Conservation (phyloP, 345 rosid species). For the Camelina sativa region DNA sequence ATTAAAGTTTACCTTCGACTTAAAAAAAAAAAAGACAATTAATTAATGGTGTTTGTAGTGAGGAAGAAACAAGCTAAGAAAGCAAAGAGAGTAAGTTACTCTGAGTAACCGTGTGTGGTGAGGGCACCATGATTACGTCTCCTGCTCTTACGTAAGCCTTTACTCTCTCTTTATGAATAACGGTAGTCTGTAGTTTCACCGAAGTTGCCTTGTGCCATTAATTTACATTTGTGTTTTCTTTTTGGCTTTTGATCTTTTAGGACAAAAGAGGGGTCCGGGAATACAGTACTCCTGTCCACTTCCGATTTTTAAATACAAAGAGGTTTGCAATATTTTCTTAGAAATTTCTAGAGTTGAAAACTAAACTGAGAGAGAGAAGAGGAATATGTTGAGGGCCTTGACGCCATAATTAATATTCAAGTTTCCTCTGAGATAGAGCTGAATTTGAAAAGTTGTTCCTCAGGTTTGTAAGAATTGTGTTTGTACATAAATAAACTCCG, state of each 20-base stretch:
- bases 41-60: not conserved
- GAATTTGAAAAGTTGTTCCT: not conserved
- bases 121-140: constrained; percentile 26
- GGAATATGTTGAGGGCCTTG: not conserved
- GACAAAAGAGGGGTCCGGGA: constrained; percentile 3
- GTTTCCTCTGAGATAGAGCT: not conserved
- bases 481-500: constrained; percentile 3
- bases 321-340: constrained; percentile 1
- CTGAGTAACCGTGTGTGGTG: constrained; percentile 40
- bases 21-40: too few species aligned
- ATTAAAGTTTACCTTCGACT: too few species aligned
- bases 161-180: constrained; percentile 1
- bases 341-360: not conserved
- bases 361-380: not conserved
- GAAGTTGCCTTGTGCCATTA: constrained; percentile 36
- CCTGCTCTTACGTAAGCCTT: constrained; percentile 28
- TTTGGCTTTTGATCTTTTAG: not conserved
- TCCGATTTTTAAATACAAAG: not conserved
- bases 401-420: not conserved
- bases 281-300: constrained; percentile 10
- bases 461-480: not conserved
- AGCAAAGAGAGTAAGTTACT: constrained; percentile 41
- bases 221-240: constrained; percentile 6
- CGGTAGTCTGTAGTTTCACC: constrained; percentile 17
- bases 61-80: not conserved